phyloP scores from a whole-genome alignment of 1,139 yeast genomes.

The Zygotorulaspora mrakii region DNA sequence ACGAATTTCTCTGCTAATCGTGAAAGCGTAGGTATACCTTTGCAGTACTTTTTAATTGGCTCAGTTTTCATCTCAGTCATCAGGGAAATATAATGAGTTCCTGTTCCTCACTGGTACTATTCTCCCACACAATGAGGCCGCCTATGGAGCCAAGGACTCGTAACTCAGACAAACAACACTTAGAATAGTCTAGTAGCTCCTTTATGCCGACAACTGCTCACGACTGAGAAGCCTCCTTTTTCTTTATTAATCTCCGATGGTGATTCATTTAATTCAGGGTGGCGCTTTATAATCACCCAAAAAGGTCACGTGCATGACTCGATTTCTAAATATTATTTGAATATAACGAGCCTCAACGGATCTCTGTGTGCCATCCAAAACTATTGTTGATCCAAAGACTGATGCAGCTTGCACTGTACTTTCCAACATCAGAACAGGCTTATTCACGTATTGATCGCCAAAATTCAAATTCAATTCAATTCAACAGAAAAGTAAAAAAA shows the following conservation, averaged over 20 bases:
- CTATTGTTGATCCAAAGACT: too few species aligned
- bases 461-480: too few species aligned
- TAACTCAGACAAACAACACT: neutral
- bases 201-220: too few species aligned
- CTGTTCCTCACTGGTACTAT: neutral
- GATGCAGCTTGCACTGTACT: too few species aligned
- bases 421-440: too few species aligned
- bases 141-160: neutral
- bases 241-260: too few species aligned
- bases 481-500: too few species aligned
- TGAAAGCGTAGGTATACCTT: slow-evolving; percentile 26
- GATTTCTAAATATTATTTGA: too few species aligned
- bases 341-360: too few species aligned
- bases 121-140: neutral
- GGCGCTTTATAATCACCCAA: neutral
- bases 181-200: slow-evolving; percentile 1
- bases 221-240: too few species aligned
- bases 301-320: slow-evolving; percentile 1
- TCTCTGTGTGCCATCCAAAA: too few species aligned
- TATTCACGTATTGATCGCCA: too few species aligned
- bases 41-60: slow-evolving; percentile 14
- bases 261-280: slow-evolving; percentile 2
- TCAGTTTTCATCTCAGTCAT: slow-evolving; percentile 11
- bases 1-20: slow-evolving; percentile 31
- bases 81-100: neutral